Conservation (phyloP, 768 basidiomycete genomes). For the Galerina sulciceps region DNA sequence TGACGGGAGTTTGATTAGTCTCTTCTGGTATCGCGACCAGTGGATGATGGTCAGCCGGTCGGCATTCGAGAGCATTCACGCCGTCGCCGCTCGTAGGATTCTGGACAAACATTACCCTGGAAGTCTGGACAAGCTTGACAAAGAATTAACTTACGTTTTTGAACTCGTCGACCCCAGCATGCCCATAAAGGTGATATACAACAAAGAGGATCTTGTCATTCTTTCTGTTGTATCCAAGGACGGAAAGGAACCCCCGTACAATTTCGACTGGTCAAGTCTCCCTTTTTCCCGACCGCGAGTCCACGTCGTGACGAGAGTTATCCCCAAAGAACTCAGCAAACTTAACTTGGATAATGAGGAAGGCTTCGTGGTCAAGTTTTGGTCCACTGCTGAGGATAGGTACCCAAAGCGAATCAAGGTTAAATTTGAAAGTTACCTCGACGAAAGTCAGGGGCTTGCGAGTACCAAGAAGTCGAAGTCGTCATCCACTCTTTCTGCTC, state of each 20-base stretch:
- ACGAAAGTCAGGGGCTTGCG: neutral
- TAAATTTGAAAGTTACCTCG: slow-evolving; percentile 28
- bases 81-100: slow-evolving; percentile 19
- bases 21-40: slow-evolving; percentile 21
- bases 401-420: slow-evolving; percentile 28
- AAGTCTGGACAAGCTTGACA: slow-evolving; percentile 18
- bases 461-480: neutral
- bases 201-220: slow-evolving; percentile 18
- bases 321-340: slow-evolving; percentile 17
- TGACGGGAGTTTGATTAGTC: slow-evolving; percentile 28
- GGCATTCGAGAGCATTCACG: slow-evolving; percentile 23
- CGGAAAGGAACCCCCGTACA: slow-evolving; percentile 17
- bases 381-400: slow-evolving; percentile 21
- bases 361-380: slow-evolving; percentile 28
- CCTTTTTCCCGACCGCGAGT: slow-evolving; percentile 23
- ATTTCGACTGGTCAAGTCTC: slow-evolving; percentile 19
- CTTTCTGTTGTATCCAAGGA: slow-evolving; percentile 24
- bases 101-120: slow-evolving; percentile 22
- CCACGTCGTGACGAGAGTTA: slow-evolving; percentile 4
- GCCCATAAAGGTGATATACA: slow-evolving; percentile 24
- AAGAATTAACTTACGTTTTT: slow-evolving; percentile 26
- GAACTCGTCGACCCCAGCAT: slow-evolving; percentile 25
- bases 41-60: slow-evolving; percentile 22
- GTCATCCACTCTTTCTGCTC: neutral
- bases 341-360: slow-evolving; percentile 26